Evolutionary conservation across 2,329 filamentous ascomycete genomes (phyloP).

Genomic region (Plectosphaerella plurivora): DNA sequence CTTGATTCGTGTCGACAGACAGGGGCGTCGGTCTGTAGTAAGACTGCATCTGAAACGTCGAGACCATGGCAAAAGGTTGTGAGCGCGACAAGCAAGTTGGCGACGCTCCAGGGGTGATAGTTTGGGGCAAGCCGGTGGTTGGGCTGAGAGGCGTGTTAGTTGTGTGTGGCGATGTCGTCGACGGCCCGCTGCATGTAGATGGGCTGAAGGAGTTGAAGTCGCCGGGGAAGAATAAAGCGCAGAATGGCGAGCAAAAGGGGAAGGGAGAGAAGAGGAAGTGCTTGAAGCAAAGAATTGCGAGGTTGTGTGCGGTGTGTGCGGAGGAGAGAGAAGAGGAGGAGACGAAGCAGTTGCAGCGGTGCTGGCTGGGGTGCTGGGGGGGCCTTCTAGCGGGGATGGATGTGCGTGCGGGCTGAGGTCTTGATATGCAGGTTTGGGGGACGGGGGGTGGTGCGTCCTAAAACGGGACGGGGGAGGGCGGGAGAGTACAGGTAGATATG

Average conservation of each 20-base stretch:
- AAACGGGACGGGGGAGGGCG: conserved; percentile 4
- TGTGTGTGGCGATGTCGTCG: conserved; percentile 8
- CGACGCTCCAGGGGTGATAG: background rate
- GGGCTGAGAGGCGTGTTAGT: conserved; percentile 7
- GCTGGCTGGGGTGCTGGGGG: background rate
- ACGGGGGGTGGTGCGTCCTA: background rate
- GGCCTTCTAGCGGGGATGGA: conserved; percentile 3
- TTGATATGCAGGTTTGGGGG: background rate
- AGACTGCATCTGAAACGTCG: conserved; percentile 45
- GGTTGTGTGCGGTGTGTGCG: background rate
- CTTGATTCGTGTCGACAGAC: conserved; percentile 48
- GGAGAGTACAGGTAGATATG: conserved; percentile 6
- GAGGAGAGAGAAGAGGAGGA: background rate
- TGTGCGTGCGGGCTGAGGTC: background rate
- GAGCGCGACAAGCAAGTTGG: conserved; percentile 2
- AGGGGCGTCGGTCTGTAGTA: conserved; percentile 46
- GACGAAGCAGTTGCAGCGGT: background rate
- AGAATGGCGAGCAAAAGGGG: conserved; percentile 4
- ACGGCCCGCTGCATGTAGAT: background rate
- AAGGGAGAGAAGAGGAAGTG: conserved; percentile 7
- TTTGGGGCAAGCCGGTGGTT: no score
- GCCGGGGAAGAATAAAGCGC: background rate
- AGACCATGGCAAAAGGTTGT: conserved; percentile 38
- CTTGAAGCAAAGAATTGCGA: background rate
- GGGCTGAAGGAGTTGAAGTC: conserved; percentile 9